These are phyloP conservation scores for Filobasidium wieringae DNA, from an alignment of 768 basidiomycete species.

Conservation along the genomic window DNA sequence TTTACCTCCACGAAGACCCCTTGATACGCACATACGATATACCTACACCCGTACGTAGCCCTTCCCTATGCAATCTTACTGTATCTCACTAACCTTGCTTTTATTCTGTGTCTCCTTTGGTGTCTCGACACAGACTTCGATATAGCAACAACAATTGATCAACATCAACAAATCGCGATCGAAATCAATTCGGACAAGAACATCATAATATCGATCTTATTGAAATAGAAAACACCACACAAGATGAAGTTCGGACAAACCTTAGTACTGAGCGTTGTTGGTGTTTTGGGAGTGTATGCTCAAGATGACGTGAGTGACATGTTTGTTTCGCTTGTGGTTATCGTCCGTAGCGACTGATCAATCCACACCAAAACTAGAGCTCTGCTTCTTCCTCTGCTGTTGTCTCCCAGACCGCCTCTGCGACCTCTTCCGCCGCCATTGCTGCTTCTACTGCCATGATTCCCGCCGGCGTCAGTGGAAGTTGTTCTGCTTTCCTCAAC, in stretches of 20 bases:
- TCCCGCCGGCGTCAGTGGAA: conserved; percentile 52
- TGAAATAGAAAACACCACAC: not conserved
- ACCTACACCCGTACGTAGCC: no score
- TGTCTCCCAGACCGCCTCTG: conserved; percentile 5
- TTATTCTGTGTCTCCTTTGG: no score
- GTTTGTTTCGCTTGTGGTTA: not conserved
- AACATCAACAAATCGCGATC: no score
- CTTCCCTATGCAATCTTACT: no score
- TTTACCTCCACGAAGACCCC: no score
- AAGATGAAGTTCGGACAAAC: conserved; percentile 1
- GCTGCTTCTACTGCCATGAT: conserved; percentile 43
- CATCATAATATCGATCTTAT: no score
- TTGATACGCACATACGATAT: no score
- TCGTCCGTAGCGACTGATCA: not conserved
- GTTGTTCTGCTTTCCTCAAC: conserved; percentile 49
- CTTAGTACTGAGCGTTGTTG: not conserved
- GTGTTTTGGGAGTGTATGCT: not conserved
- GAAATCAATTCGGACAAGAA: no score
- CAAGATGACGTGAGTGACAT: not conserved
- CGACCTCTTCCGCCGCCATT: conserved; percentile 21
- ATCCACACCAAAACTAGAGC: no score
- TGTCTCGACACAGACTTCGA: no score
- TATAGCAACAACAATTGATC: no score
- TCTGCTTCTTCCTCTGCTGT: conserved; percentile 5
- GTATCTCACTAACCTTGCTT: no score